Evolutionary conservation across 352 stramenopile species (phyloP).

Genomic region (Thraustochytrium sp.): DNA sequence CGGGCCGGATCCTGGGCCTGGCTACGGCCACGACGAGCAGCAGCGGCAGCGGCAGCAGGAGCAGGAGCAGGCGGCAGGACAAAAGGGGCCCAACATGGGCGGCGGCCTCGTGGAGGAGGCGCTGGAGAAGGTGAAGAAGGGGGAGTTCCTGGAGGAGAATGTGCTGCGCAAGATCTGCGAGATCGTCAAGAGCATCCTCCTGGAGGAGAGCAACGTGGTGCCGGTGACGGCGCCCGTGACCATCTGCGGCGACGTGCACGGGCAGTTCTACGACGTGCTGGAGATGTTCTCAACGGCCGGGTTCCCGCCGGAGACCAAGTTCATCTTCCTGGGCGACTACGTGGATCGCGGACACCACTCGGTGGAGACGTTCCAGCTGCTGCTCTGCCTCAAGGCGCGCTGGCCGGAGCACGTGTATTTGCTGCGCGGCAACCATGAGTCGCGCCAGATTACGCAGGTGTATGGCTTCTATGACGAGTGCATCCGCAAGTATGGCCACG

Average conservation of each 20-base stretch:
- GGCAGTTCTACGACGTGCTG: conserved; percentile 78
- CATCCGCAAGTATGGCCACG: conserved; percentile 91
- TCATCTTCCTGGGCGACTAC: conserved; percentile 84
- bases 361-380: conserved; percentile 77
- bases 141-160: conserved; percentile 21
- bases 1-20: too few species aligned
- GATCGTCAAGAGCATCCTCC: conserved; percentile 27
- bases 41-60: too few species aligned
- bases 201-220: conserved; percentile 57
- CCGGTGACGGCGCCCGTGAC: conserved; percentile 77
- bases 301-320: conserved; percentile 74
- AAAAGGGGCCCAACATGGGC: too few species aligned
- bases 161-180: conserved; percentile 36
- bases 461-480: conserved; percentile 97
- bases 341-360: conserved; percentile 80
- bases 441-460: conserved; percentile 90
- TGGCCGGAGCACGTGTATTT: conserved; percentile 78
- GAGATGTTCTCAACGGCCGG: conserved; percentile 76
- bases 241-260: conserved; percentile 78
- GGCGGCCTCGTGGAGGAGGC: conserved; percentile 22
- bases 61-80: too few species aligned
- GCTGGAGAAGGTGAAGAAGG: conserved; percentile 28
- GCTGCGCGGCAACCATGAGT: conserved; percentile 78
- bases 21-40: too few species aligned
- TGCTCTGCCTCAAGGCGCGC: conserved; percentile 73